Base-by-base conservation (phyloP, 495 filamentous ascomycete genomes). In the Friedmanniomyces simplex region DNA sequence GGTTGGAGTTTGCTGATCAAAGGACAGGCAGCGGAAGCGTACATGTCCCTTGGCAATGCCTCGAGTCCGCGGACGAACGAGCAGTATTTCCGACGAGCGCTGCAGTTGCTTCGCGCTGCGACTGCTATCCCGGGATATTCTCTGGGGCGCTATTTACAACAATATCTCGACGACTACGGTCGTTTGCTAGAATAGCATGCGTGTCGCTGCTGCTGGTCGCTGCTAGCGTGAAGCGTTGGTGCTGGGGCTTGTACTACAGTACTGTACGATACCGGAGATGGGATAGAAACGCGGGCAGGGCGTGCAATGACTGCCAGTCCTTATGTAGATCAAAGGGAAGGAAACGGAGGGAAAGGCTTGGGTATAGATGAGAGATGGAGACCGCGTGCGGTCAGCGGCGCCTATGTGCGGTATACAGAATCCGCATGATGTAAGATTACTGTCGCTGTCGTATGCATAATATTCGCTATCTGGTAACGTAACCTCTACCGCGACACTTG, bases 1-100 rank as follows among this genome's bases (percentile, higher is more conserved):
- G 43, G 28, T 49, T 43, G 57, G 45, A 41, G 63, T 53, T 63
- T 42, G 20, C 39, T n/a, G 14, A 43, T 20, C 4, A 7, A 50
- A 21, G 18, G 18, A 55, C 59, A 79, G 77, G 68, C 72, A 30
- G 77, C 77, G 1, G 76, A 79, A 66, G 73, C 77, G 28, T 75
- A 72, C 60, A 80, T 80, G 71, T 74, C 70, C 43, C 62, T 79
- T 12, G 77, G 77, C 26, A 79, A 79, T 59, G 75, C 77, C 11
- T 76, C 75, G 13, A 65, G 63, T 16, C 45, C 73, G 18, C 67
- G 71, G 16, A 66, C 65, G 36, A 76, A 72, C 51, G 69, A 73
- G 45, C 67, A 63, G 8, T 67, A 76, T 45, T 80, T 79, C 59
- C 64, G 65, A 46, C 65, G 72, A 54, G 77, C 78, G 12, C 53